Evolutionary conservation across 495 filamentous ascomycete species (phyloP), one percentile per base, ranked within the genome.

Genomic region (Aspergillus ellipticus): DNA sequence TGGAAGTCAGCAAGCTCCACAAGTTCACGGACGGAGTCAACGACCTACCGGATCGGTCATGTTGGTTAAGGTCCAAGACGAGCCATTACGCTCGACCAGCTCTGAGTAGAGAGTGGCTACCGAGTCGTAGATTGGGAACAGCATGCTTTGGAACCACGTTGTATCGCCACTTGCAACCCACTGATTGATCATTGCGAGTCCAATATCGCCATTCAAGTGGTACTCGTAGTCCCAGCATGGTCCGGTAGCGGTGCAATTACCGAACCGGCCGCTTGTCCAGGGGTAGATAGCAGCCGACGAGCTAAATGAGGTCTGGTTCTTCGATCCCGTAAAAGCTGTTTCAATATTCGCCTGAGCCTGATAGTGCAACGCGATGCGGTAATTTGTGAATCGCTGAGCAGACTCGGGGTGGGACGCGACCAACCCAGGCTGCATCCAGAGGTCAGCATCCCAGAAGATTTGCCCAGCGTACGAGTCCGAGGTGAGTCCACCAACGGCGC

Each of bases 161-260:
- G 74, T 80, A 58, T 87, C 81, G 24, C 84, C 84, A 47, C 81
- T 83, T 1, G 74, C 73, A n/a, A 80, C 74, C 72, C 77, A 85
- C 51, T 86, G 79, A 49, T 87, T 84, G 56, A 76, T 71, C 46
- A 87, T 64, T 49, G 83, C 70, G 20, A 88, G 71, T 0, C 84
- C 84, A 66, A 92, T 89, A 58, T 90, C 89, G 8, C 85, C 85
- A 61, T 91, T 92, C 49, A 87, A 54, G 49, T 87, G 84, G 53
- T 77, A 77, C 42, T 79, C 60, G 29, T 78, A 77, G 56, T 86
- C 84, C 66, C 82, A 85, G 68, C 84, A 86, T n/a, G 84, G 78
- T 1, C 84, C 84, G 22, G 81, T 84, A 0, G 74, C 82, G 0
- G 84, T 87, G 65, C 84, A 86, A 65, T 87, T 87, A 0, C 84